Base-by-base conservation (phyloP, 2,329 filamentous ascomycete genomes). In the Hypomyces rosellus region DNA sequence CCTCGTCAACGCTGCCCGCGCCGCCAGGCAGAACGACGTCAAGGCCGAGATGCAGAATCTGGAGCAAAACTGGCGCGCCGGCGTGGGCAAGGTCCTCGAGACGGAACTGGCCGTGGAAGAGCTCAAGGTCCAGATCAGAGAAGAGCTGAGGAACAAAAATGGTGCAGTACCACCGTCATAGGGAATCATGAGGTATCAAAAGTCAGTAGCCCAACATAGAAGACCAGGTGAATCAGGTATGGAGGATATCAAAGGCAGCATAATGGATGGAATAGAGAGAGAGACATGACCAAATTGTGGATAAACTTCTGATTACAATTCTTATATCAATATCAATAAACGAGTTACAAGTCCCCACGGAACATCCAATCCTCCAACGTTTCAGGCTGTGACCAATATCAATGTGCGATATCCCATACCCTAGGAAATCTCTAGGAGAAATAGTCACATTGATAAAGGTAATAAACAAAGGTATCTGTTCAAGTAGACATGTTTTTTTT, bases 91-190 rank as follows among this genome's bases (percentile, higher is more conserved):
- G 53, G 84, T 93, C 43, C 71, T 97, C 37, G 90, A 96, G 78
- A 88, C 88, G 0, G 89, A 96, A 74, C 77, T 92, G 48, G 93
- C 90, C 0, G 85, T 85, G 9, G 88, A 95, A 69, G 77, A 75
- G 45, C 61, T 96, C 60, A 76, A 82, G 63, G 72, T 73, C 58
- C 78, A 88, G 68, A 80, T 89, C 46, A 63, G 89, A 53, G 81
- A 85, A 59, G 76, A 77, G 64, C 76, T 84, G 67, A 75, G 67
- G 64, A 64, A 60, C 20, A 57, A 52, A 52, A 43, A 43, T 46
- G 16, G 49, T 13, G 42, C 18, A 6, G 43, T 40, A 20, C 38
- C 47, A 14, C 16, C 49, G 18, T 18, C 34, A 34, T 46, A 16
- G 18, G 15, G 33, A 42, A n/a, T 6, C 9, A 6, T 30, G 25